These are phyloP conservation scores for Radiomyces spectabilis DNA, from an alignment of 192 early-diverging fungal species.

Conservation along the genomic window DNA sequence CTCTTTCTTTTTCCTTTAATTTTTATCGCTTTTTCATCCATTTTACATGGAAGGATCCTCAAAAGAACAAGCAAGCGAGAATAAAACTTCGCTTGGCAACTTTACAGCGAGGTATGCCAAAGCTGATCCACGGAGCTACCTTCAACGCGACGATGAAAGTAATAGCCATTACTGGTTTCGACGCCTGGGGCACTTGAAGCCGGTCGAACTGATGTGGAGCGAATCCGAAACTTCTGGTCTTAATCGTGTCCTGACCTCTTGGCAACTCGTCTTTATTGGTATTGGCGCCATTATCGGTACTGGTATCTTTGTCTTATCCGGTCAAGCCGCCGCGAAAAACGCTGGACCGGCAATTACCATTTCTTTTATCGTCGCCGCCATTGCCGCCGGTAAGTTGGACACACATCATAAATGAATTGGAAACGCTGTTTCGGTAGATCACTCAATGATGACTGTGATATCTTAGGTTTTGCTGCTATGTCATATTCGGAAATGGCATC, in stretches of 20 bases:
- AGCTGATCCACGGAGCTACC: conserved; percentile 20
- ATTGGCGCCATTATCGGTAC: conserved; percentile 30
- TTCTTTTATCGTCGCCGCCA: conserved; percentile 72
- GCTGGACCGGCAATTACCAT: conserved; percentile 81
- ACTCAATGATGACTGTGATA: no score
- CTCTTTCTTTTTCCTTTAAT: no score
- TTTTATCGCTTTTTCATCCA: no score
- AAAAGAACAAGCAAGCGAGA: no score
- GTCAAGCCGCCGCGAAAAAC: conserved; percentile 62
- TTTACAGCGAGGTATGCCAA: background rate
- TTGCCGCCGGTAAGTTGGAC: conserved; percentile 43
- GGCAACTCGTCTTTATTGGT: conserved; percentile 21
- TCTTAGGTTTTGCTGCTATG: conserved; percentile 54
- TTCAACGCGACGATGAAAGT: conserved; percentile 11
- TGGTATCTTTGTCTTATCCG: conserved; percentile 35
- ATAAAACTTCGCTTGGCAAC: no score
- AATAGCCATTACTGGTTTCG: conserved; percentile 5
- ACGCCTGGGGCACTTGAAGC: conserved; percentile 17
- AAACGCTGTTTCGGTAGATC: no score
- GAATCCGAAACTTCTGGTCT: conserved; percentile 15
- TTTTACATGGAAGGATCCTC: no score
- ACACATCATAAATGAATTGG: no score
- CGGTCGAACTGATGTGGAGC: conserved; percentile 14
- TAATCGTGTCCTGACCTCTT: conserved; percentile 5
- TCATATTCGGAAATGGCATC: conserved; percentile 85